A percentile compares a stretch with the other conserved stretches of the same genome.
phyloP scores from a whole-genome alignment of 306 rosid genomes.

The Trifolium repens region DNA sequence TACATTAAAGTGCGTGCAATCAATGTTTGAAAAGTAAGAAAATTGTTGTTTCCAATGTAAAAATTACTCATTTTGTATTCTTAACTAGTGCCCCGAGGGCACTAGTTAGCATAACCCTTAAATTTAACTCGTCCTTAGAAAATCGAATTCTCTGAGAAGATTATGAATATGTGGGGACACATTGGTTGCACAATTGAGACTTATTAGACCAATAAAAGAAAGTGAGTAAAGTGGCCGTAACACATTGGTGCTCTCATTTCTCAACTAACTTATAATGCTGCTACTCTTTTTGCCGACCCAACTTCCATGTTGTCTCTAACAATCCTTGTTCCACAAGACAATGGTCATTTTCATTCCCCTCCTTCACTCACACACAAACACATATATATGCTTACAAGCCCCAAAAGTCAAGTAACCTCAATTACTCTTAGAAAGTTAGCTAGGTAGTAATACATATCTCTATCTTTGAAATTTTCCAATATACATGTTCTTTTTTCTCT shows the following conservation, averaged over 20 bases:
- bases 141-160: background rate
- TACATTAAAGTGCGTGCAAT: too few relatives aligned
- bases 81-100: too few relatives aligned
- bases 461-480: slow-evolving; percentile 41
- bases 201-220: background rate
- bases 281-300: slow-evolving; percentile 83
- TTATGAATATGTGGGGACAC: slow-evolving; percentile 37
- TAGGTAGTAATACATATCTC: background rate
- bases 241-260: slow-evolving; percentile 59
- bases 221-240: slow-evolving; percentile 43
- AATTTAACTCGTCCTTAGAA: too few relatives aligned
- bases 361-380: slow-evolving; percentile 47
- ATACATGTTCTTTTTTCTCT: slow-evolving; percentile 10
- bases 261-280: slow-evolving; percentile 68
- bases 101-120: too few relatives aligned
- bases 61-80: too few relatives aligned
- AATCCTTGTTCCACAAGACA: slow-evolving; percentile 57
- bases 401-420: slow-evolving; percentile 40
- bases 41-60: too few relatives aligned
- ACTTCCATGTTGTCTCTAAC: slow-evolving; percentile 66
- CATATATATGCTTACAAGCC: slow-evolving; percentile 28
- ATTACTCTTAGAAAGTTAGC: slow-evolving; percentile 36
- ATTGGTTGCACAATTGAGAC: slow-evolving; percentile 37
- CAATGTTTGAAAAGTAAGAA: too few relatives aligned
- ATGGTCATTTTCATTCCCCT: slow-evolving; percentile 48